Conservation (phyloP, 257 asterid genomes). For the Leptodermis oblonga region DNA sequence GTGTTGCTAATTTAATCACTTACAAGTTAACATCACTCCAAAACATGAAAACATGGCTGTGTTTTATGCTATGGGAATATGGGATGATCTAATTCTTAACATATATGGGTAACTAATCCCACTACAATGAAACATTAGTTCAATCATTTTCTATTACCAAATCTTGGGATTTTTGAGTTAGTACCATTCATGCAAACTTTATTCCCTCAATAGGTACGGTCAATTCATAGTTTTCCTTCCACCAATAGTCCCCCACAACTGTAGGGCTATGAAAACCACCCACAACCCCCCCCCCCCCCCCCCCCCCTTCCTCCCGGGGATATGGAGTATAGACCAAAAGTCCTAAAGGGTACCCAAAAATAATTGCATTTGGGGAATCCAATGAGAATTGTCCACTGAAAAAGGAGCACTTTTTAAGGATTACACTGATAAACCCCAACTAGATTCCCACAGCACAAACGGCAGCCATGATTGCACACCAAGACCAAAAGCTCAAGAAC, state of each 20-base stretch:
- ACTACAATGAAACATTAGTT: not conserved
- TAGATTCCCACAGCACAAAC: not conserved
- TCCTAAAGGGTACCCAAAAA: constrained; percentile 13
- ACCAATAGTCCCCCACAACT: not conserved
- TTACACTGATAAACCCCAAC: not conserved
- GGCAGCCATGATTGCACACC: constrained; percentile 1
- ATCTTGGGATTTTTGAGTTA: too few species aligned
- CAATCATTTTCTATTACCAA: not conserved
- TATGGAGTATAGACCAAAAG: constrained; percentile 3
- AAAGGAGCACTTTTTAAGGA: not conserved
- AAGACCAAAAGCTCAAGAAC: constrained; percentile 5
- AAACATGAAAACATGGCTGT: not conserved
- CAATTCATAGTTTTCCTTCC: not conserved
- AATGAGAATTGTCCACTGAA: constrained; percentile 15
- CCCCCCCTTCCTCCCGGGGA: not conserved
- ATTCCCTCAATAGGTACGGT: not conserved
- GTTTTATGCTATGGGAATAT: not conserved
- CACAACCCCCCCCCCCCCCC: not conserved
- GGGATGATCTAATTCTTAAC: not conserved
- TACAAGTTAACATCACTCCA: not conserved
- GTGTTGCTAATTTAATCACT: not conserved
- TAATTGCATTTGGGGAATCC: constrained; percentile 25
- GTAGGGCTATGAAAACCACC: too few species aligned
- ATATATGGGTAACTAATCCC: not conserved
- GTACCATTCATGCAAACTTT: not conserved